These are phyloP conservation scores for Carex arenaria DNA, from an alignment of 202 grass and related monocot species.

Conservation along the genomic window DNA sequence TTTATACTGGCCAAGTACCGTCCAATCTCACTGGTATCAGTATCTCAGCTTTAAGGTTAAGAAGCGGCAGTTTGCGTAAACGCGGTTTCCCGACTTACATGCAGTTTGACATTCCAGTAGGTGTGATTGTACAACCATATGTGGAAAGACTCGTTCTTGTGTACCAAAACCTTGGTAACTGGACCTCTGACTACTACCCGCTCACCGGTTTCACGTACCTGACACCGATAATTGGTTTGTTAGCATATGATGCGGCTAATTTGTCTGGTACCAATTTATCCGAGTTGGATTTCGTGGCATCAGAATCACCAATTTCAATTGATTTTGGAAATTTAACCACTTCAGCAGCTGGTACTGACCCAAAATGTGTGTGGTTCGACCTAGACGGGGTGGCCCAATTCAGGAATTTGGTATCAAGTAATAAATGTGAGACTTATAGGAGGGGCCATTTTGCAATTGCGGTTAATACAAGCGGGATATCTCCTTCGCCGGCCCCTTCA, in stretches of 20 bases:
- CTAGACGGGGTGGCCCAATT: constrained; percentile 47
- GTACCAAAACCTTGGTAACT: constrained; percentile 60
- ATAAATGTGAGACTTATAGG: constrained; percentile 35
- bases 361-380: constrained; percentile 62
- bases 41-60: constrained; percentile 54
- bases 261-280: constrained; percentile 40
- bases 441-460: constrained; percentile 75
- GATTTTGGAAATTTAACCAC: constrained; percentile 38
- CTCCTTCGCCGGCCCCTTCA: constrained; percentile 34
- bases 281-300: constrained; percentile 41
- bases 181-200: constrained; percentile 53
- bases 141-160: constrained; percentile 66
- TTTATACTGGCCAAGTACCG: constrained; percentile 51
- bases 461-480: constrained; percentile 45
- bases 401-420: constrained; percentile 35
- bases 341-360: constrained; percentile 17
- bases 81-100: constrained; percentile 39
- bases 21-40: constrained; percentile 50
- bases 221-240: constrained; percentile 66
- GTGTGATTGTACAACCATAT: constrained; percentile 51
- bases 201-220: constrained; percentile 65
- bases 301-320: constrained; percentile 33
- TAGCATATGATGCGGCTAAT: constrained; percentile 68
- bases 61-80: constrained; percentile 65
- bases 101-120: constrained; percentile 50